Percentiles rank a stretch among this genome's conserved stretches.
Evolutionary conservation across 106 monocot species (phyloP).

Genomic region (Agapanthus africanus): DNA sequence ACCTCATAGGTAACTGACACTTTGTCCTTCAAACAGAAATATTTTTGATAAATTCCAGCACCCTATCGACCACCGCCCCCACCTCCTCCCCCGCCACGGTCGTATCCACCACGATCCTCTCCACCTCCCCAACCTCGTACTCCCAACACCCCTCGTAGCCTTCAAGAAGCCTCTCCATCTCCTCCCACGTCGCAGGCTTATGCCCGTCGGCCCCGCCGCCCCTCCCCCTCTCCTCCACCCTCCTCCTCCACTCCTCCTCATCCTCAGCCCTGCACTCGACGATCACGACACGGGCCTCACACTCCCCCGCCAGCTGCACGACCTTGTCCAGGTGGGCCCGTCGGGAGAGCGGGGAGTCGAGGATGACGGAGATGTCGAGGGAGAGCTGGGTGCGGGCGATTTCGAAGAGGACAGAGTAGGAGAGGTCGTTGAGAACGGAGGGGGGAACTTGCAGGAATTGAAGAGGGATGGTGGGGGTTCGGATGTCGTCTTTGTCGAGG

Average conservation of each 20-base stretch:
- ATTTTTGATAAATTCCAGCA: slow-evolving; percentile 39
- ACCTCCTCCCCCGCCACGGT: slow-evolving; percentile 19
- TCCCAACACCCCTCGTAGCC: slow-evolving; percentile 53
- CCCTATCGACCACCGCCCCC: slow-evolving; percentile 22
- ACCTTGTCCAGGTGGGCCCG: slow-evolving; percentile 52
- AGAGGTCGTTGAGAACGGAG: slow-evolving; percentile 61
- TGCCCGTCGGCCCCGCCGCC: slow-evolving; percentile 29
- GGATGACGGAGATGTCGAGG: slow-evolving; percentile 54
- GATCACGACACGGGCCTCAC: slow-evolving; percentile 29
- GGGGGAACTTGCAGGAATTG: slow-evolving; percentile 13
- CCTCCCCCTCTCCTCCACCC: slow-evolving; percentile 49
- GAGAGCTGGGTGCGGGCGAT: slow-evolving; percentile 47
- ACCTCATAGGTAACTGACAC: too few relatives aligned
- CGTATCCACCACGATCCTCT: slow-evolving; percentile 47
- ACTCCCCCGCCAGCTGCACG: slow-evolving; percentile 8
- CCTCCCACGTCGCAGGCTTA: slow-evolving; percentile 69
- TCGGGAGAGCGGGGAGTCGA: slow-evolving; percentile 83
- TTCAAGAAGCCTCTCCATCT: slow-evolving; percentile 40
- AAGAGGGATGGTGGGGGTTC: slow-evolving; percentile 55
- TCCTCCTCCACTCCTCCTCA: slow-evolving; percentile 60
- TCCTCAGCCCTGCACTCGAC: slow-evolving; percentile 69
- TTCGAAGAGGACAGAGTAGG: slow-evolving; percentile 67
- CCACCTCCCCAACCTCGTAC: slow-evolving; percentile 44
- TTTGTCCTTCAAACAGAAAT: too few relatives aligned
- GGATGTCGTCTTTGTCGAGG: slow-evolving; percentile 97